Percentiles rank a stretch among this genome's conserved stretches.
phyloP scores from a whole-genome alignment of 148 eudicot species.

The Rhododendron molle region DNA sequence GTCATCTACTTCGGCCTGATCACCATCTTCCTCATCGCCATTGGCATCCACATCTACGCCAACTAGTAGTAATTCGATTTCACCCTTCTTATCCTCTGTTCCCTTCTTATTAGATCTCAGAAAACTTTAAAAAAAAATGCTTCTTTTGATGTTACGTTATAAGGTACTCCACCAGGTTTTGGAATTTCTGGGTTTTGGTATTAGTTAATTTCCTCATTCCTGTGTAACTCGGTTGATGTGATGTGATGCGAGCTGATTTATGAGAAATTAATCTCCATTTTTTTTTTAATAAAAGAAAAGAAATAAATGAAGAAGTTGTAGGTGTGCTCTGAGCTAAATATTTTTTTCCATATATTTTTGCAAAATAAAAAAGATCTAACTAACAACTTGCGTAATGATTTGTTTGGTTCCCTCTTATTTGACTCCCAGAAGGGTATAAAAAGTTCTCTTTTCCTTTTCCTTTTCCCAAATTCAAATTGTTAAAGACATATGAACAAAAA shows the following conservation, averaged over 20 bases:
- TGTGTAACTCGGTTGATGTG: not conserved
- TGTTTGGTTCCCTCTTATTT: too few species aligned
- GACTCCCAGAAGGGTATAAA: too few species aligned
- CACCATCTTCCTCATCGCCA: conserved; percentile 48
- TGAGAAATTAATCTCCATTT: not conserved
- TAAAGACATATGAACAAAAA: too few species aligned
- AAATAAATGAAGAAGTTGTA: too few species aligned
- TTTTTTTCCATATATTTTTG: too few species aligned
- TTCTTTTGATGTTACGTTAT: not conserved
- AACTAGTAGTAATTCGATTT: conserved; percentile 19
- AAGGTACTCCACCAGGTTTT: not conserved
- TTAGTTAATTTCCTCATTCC: not conserved
- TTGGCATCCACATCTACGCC: conserved; percentile 58
- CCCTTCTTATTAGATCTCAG: not conserved
- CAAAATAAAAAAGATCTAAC: too few species aligned
- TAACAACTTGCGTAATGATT: too few species aligned
- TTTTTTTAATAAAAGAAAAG: too few species aligned
- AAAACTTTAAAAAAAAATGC: not conserved
- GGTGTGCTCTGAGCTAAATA: too few species aligned
- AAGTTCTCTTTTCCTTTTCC: too few species aligned
- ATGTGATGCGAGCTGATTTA: not conserved
- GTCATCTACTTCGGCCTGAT: conserved; percentile 51
- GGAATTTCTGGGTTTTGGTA: not conserved
- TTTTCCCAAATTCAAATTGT: too few species aligned
- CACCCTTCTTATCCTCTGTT: not conserved